These are phyloP conservation scores for Hyphopichia khmerensis DNA, from an alignment of 1,139 yeast genomes.

Conservation along the genomic window DNA sequence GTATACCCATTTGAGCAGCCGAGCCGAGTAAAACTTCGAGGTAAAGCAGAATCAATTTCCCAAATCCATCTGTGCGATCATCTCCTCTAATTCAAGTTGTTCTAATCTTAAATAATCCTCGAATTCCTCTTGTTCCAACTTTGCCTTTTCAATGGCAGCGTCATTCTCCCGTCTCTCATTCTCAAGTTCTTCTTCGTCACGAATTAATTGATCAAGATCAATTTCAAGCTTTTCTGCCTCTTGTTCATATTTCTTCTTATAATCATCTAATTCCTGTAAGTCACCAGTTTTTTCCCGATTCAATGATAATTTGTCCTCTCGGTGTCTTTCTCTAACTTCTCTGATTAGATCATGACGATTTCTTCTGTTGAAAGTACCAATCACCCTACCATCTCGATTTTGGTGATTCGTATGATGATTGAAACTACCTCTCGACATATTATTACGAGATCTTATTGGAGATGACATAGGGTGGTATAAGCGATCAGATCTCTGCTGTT, in stretches of 20 bases:
- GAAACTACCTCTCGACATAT: neutral
- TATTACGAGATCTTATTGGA: constrained; percentile 10
- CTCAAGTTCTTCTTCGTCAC: constrained; percentile 25
- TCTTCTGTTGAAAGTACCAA: constrained; percentile 16
- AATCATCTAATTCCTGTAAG: constrained; percentile 20
- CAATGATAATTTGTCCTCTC: constrained; percentile 17
- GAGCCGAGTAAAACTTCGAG: no score
- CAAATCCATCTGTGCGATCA: neutral
- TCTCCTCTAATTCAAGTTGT: neutral
- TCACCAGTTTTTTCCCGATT: constrained; percentile 26
- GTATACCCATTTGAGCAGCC: no score
- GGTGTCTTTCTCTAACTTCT: constrained; percentile 28
- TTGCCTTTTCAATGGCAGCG: neutral
- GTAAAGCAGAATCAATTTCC: no score
- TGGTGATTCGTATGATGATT: constrained; percentile 3
- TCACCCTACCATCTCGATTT: constrained; percentile 2
- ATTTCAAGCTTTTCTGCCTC: constrained; percentile 18
- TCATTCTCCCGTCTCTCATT: neutral
- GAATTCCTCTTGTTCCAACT: neutral
- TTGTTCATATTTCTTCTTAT: constrained; percentile 13
- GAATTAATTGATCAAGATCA: constrained; percentile 29
- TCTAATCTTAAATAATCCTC: constrained; percentile 3
- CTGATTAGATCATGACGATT: constrained; percentile 28
- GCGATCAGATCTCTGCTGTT: constrained; percentile 16
- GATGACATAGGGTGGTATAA: constrained; percentile 24